Evolutionary conservation across 129 eudicot species (phyloP).

Genomic region (Flaveria trinervia): DNA sequence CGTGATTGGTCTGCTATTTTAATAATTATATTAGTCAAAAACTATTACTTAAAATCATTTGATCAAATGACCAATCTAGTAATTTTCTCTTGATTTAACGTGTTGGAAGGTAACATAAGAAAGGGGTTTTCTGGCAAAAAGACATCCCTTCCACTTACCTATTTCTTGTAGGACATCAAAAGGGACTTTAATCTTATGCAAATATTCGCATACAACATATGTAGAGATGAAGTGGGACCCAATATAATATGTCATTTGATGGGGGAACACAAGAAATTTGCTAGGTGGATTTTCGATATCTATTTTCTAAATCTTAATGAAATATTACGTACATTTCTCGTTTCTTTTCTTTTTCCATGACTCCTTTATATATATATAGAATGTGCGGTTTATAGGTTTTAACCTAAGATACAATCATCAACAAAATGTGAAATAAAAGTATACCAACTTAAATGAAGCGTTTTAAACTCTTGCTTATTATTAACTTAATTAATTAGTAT

Average conservation of each 20-base stretch:
- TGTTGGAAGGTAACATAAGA: constrained; percentile 38
- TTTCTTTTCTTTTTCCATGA: background rate
- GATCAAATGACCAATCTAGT: too few species aligned
- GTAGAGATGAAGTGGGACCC: constrained; percentile 17
- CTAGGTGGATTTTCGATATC: background rate
- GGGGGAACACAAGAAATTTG: constrained; percentile 27
- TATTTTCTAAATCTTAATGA: background rate
- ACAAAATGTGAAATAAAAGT: background rate
- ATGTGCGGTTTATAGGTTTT: background rate
- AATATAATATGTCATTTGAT: constrained; percentile 7
- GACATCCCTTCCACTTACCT: constrained; percentile 27
- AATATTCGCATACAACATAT: constrained; percentile 17
- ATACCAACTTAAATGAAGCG: too few species aligned
- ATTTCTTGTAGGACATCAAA: constrained; percentile 14
- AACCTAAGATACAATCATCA: background rate
- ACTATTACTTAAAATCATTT: too few species aligned
- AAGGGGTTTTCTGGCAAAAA: constrained; percentile 29
- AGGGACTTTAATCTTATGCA: constrained; percentile 27
- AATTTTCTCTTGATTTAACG: background rate
- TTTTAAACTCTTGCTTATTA: too few species aligned
- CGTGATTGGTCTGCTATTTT: too few species aligned
- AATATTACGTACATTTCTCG: too few species aligned
- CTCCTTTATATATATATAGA: background rate
- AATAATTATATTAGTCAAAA: too few species aligned
- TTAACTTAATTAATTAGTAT: too few species aligned